Evolutionary conservation across 139 green algal species (phyloP).

Genomic region (Tetradesmus obliquus): DNA sequence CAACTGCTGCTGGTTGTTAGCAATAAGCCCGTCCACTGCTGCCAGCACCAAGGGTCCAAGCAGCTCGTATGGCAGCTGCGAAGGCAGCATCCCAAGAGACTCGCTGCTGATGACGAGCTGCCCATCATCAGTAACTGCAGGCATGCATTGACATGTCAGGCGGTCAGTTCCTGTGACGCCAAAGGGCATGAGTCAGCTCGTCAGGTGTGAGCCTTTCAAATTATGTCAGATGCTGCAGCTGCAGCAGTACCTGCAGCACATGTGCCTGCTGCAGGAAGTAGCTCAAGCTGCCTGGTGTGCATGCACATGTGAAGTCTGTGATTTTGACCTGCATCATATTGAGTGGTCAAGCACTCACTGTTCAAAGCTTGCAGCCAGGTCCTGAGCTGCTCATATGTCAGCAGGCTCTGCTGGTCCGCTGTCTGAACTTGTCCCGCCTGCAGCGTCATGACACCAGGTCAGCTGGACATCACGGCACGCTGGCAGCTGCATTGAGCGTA

Average conservation of each 20-base stretch:
- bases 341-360: neutral
- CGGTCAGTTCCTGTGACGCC: neutral
- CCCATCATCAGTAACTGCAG: neutral
- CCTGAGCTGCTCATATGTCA: neutral
- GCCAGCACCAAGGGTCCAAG: neutral
- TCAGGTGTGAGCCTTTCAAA: neutral
- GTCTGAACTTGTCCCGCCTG: neutral
- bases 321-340: too few species aligned
- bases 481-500: neutral
- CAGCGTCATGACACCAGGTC: neutral
- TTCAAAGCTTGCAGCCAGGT: neutral
- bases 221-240: neutral
- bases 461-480: neutral
- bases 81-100: constrained; percentile 12
- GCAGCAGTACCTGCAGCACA: neutral
- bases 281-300: neutral
- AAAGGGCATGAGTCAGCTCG: too few species aligned
- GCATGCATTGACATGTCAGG: neutral
- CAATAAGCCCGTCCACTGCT: neutral
- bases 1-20: neutral
- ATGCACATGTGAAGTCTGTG: neutral
- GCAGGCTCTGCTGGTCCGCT: neutral
- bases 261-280: neutral
- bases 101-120: constrained; percentile 12
- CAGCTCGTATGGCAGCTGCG: constrained; percentile 20